Evolutionary conservation across 192 early-diverging fungal genomes (phyloP).

Genomic region (Backusella westeae): DNA sequence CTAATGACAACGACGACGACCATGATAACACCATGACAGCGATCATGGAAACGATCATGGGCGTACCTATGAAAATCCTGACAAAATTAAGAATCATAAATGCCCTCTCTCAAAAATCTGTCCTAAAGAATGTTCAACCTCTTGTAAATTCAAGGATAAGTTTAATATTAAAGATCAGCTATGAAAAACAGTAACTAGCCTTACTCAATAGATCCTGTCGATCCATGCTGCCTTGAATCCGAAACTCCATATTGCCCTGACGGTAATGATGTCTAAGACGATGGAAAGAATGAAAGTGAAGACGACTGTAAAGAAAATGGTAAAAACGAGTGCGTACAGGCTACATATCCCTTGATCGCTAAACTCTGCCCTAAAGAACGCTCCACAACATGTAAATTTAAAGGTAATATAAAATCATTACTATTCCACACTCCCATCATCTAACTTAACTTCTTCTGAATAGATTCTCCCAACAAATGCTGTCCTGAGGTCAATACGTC

Average conservation of each 20-base stretch:
- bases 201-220: neutral
- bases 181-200: neutral
- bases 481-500: neutral
- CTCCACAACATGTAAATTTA: neutral
- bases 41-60: no score
- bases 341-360: neutral
- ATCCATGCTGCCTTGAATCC: neutral
- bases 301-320: neutral
- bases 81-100: neutral
- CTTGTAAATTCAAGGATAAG: neutral
- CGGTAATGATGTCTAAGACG: neutral
- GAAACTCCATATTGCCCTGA: neutral
- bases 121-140: neutral
- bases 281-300: neutral
- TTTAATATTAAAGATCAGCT: neutral
- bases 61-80: neutral
- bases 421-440: conserved; percentile 1
- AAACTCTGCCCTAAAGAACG: neutral
- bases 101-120: neutral
- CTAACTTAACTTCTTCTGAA: neutral
- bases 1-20: neutral
- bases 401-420: neutral
- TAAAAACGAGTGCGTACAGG: neutral
- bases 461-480: neutral
- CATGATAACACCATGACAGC: neutral